phyloP scores from a whole-genome alignment of 441 rosid genomes.

The Viola pubescens region DNA sequence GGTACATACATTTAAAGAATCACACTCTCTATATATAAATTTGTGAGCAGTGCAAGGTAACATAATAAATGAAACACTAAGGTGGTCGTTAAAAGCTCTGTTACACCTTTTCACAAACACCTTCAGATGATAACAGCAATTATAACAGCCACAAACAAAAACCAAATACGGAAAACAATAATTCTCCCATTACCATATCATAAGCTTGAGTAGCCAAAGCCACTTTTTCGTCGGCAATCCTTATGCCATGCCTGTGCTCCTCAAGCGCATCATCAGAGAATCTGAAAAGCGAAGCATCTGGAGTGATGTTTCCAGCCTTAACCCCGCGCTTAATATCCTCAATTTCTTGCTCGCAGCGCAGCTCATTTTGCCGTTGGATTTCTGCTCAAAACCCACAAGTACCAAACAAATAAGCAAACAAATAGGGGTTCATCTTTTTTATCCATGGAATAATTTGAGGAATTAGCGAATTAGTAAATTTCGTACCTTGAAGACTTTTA shows the following conservation, averaged over 20 bases:
- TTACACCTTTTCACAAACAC: too few relatives aligned
- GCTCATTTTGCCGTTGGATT: constrained; percentile 75
- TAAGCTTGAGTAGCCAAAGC: constrained; percentile 84
- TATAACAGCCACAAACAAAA: background rate
- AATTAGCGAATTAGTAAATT: background rate
- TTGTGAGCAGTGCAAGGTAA: too few relatives aligned
- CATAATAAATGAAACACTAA: too few relatives aligned
- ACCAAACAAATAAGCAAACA: background rate
- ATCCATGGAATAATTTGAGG: background rate
- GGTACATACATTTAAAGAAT: too few relatives aligned
- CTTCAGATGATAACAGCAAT: too few relatives aligned
- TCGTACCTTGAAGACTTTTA: constrained; percentile 79
- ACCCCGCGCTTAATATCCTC: constrained; percentile 67
- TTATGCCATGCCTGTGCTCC: constrained; percentile 86
- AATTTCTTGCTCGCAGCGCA: constrained; percentile 78
- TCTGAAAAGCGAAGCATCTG: constrained; percentile 43
- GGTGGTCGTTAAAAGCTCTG: too few relatives aligned
- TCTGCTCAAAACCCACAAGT: constrained; percentile 27
- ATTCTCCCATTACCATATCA: constrained; percentile 58
- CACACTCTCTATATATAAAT: too few relatives aligned
- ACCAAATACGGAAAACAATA: background rate
- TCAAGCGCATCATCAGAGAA: constrained; percentile 90
- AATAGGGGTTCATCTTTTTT: background rate
- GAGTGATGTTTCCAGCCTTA: constrained; percentile 50
- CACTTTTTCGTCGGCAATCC: constrained; percentile 96